A percentile compares a stretch with the other conserved stretches of the same genome.
Evolutionary conservation across 1,284 basidiomycete species (phyloP).

Genomic region (Mycena citricolor): DNA sequence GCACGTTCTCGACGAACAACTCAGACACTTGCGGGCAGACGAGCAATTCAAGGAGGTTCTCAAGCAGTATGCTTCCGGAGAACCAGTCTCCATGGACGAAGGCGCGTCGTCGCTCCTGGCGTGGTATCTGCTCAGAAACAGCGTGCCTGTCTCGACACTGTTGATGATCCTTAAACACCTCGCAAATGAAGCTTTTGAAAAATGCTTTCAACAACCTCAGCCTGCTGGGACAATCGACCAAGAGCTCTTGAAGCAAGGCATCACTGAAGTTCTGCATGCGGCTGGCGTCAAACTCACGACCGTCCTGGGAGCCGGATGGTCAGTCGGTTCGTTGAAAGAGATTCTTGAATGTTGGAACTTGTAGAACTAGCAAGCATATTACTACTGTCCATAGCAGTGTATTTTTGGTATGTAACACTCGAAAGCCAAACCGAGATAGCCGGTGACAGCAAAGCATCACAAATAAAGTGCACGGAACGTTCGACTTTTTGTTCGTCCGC

Average conservation of each 20-base stretch:
- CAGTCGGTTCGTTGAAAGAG: constrained; percentile 60
- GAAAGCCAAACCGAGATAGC: no score
- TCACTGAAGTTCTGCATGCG: constrained; percentile 65
- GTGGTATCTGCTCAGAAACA: constrained; percentile 66
- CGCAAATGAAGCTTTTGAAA: constrained; percentile 56
- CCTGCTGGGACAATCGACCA: constrained; percentile 54
- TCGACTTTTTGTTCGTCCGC: no score
- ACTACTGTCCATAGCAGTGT: no score
- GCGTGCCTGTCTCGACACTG: constrained; percentile 64
- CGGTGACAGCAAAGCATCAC: no score
- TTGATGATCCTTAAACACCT: constrained; percentile 57
- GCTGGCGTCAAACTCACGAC: constrained; percentile 69
- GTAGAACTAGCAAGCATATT: background rate
- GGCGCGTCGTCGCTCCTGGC: constrained; percentile 34
- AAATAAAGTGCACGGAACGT: no score
- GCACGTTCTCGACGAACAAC: constrained; percentile 55
- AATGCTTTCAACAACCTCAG: constrained; percentile 47
- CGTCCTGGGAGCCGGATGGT: constrained; percentile 66
- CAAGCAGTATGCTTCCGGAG: constrained; percentile 52
- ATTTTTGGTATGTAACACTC: no score
- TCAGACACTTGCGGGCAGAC: constrained; percentile 45
- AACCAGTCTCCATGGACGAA: constrained; percentile 31
- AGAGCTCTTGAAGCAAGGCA: constrained; percentile 52
- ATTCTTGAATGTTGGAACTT: constrained; percentile 55
- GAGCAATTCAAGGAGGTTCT: constrained; percentile 48